Evolutionary conservation across 768 basidiomycete genomes (phyloP).

Genomic region (Hericium alpestre): DNA sequence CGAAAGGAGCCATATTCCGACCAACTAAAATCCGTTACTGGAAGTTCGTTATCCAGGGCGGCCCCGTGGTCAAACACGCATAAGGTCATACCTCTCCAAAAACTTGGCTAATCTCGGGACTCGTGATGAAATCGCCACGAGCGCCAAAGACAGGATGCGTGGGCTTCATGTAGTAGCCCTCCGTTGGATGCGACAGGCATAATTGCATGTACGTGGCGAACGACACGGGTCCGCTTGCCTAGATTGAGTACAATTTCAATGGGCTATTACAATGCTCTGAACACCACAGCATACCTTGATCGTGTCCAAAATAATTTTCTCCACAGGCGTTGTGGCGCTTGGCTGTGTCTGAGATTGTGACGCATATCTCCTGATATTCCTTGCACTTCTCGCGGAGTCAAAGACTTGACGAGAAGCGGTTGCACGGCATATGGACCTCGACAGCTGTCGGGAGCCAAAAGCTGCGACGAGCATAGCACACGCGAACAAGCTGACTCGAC

Average conservation of each 20-base stretch:
- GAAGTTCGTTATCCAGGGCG: slow-evolving; percentile 30
- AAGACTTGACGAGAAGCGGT: no score
- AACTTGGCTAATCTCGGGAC: slow-evolving; percentile 90
- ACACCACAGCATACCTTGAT: slow-evolving; percentile 44
- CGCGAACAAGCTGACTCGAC: no score
- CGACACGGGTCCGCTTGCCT: slow-evolving; percentile 86
- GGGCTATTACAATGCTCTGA: background rate
- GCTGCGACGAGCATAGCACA: no score
- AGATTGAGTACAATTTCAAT: background rate
- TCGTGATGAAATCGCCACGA: slow-evolving; percentile 89
- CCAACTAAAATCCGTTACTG: slow-evolving; percentile 41
- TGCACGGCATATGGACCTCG: no score
- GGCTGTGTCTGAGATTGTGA: no score
- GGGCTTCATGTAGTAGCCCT: slow-evolving; percentile 86
- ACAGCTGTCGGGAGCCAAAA: no score
- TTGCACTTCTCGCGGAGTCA: no score
- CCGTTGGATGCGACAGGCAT: slow-evolving; percentile 78
- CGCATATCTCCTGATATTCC: background rate
- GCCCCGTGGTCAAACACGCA: background rate
- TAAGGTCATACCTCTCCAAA: slow-evolving; percentile 78
- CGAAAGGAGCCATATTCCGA: slow-evolving; percentile 78
- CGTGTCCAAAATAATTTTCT: slow-evolving; percentile 58
- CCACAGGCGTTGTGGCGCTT: slow-evolving; percentile 25
- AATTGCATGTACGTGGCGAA: slow-evolving; percentile 87
- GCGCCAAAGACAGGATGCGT: slow-evolving; percentile 71